Evolutionary conservation across 352 stramenopile species (phyloP), one percentile per base, ranked within the genome.

Genomic region (Globisporangium radiosum): DNA sequence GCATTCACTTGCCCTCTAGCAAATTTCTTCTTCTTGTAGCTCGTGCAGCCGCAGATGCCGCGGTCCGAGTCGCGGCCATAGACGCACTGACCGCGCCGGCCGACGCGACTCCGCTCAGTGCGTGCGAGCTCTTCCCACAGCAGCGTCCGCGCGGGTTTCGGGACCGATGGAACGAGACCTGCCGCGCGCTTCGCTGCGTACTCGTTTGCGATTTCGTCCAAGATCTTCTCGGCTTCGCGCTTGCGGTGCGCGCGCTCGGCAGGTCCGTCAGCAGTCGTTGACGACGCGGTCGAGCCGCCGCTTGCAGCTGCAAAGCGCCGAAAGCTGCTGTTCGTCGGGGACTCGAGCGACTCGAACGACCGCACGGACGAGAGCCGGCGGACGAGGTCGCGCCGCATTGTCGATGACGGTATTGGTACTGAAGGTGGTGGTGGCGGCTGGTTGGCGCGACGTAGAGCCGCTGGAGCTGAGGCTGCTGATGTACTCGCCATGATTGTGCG

Each of bases 81-180:
- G 17, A 91, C 44, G 68, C 84, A 94, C 37, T 79, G 73, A 6
- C 82, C 82, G 47, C 84, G 67, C 43, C 67, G 60, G 5, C 80
- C 81, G 8, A 77, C 56, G 17, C 68, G 66, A 42, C 53, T 65
- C 7, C 73, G 75, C 54, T 80, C 66, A n/a, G 66, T 74, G 50
- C 71, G 57, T 25, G 83, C 78, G 58, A 90, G 68, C 53, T 94
- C 84, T 53, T 94, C 75, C 84, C 84, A 94, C n/a, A 94, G 57
- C 44, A 94, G 63, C 10, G 81, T 90, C 5, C 81, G 71, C 48
- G 84, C 81, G 0, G 84, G 84, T 15, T 91, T 78, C 0, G 84
- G 84, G 54, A 77, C 78, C 3, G 71, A 84, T 11, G 84, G 84
- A 5, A 94, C 84, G 7, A 94, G 67, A 0, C 84, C 84, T 1